Conservation (phyloP, 768 basidiomycete species). For the Hydnomerulius pinastri region DNA sequence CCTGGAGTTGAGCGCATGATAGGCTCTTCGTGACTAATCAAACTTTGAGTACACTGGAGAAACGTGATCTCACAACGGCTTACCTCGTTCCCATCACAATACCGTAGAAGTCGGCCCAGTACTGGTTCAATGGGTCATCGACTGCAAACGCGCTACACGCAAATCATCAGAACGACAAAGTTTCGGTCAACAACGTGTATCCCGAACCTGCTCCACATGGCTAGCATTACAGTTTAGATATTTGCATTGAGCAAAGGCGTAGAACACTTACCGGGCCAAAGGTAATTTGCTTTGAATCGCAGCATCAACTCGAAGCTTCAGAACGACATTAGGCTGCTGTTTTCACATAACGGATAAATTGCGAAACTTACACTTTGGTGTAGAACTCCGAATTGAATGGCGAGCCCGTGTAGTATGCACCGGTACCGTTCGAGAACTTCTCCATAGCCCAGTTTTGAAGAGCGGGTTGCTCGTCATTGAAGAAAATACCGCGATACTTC, state of each 20-base stretch:
- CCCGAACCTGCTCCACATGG: conserved; percentile 22
- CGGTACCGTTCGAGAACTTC: conserved; percentile 67
- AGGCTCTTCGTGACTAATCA: conserved; percentile 64
- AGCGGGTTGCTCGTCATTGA: conserved; percentile 78
- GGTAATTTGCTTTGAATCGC: conserved; percentile 1
- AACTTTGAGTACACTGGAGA: neutral
- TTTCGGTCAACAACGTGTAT: no score
- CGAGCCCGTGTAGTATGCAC: no score
- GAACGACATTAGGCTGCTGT: no score
- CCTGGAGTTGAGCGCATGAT: conserved; percentile 54
- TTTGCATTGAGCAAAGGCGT: no score
- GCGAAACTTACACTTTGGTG: neutral
- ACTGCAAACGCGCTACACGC: conserved; percentile 45
- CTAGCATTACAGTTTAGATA: conserved; percentile 3
- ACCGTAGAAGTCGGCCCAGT: conserved; percentile 63
- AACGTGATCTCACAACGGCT: neutral
- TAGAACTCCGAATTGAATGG: no score
- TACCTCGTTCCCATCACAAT: conserved; percentile 71
- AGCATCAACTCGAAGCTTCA: neutral
- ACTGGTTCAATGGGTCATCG: conserved; percentile 60
- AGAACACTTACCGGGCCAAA: conserved; percentile 17
- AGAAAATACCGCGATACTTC: conserved; percentile 70
- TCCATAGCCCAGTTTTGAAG: conserved; percentile 71
- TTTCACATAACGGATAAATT: no score
- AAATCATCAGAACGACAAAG: neutral